These are phyloP conservation scores for Backusella tuberculispora DNA, from an alignment of 192 early-diverging fungal genomes.

Conservation along the genomic window DNA sequence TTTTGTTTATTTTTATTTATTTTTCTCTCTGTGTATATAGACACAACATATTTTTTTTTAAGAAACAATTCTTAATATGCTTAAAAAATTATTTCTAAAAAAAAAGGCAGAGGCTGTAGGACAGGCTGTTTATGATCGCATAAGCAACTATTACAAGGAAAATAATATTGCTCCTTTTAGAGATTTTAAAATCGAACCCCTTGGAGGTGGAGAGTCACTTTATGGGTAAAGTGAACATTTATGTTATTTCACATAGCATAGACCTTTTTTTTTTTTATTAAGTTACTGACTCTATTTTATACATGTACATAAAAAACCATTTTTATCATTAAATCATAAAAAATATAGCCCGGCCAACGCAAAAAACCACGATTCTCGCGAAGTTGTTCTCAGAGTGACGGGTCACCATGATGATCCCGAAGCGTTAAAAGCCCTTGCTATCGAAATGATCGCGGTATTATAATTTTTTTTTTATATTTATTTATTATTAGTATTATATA, in stretches of 20 bases:
- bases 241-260: background rate
- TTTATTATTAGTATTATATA: background rate
- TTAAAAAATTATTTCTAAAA: background rate
- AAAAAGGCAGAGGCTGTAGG: conserved; percentile 57
- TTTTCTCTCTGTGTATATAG: background rate
- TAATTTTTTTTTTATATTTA: background rate
- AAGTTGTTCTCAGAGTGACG: conserved; percentile 53
- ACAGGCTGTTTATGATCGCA: conserved; percentile 55
- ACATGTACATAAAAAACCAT: background rate
- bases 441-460: conserved; percentile 53
- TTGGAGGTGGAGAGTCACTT: conserved; percentile 57
- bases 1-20: conserved; percentile 32
- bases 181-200: conserved; percentile 58
- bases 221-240: conserved; percentile 54
- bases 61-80: background rate
- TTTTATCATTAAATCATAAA: too few species aligned
- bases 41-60: background rate
- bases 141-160: conserved; percentile 44
- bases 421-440: conserved; percentile 50
- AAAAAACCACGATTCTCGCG: conserved; percentile 35
- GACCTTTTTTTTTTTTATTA: background rate
- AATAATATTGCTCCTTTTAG: conserved; percentile 54
- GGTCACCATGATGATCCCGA: conserved; percentile 49
- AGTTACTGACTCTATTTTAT: background rate
- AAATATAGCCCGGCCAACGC: background rate